Base-by-base conservation (phyloP, 2,329 filamentous ascomycete species). In the Penicillium sp. region DNA sequence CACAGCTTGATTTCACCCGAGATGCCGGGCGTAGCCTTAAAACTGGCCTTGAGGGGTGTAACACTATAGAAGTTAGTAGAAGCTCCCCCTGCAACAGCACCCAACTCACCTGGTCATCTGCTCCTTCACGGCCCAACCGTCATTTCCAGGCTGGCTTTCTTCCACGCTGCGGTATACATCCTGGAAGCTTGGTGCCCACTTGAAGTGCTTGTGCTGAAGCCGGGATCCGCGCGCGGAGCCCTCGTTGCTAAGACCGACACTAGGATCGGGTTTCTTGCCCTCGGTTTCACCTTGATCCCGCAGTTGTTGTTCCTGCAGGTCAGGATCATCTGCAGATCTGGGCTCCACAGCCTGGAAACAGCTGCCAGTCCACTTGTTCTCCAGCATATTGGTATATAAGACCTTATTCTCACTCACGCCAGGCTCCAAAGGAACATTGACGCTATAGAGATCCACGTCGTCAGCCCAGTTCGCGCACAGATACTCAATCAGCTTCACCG, bases 151-250 rank as follows among this genome's bases (percentile, higher is more conserved):
- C 31, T 81, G 79, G 38, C 88, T 86, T 60, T 88, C 84, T 63
- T 92, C 86, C n/a, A 97, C 92, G 62, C 89, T 92, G 69, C 89
- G 85, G 73, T 91, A 91, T 2, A 97, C 91, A 73, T 96, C 92
- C 32, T 84, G 81, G 74, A 97, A 94, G 59, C 85, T 85, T 2
- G 93, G 94, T 45, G 90, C 86, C 94, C 94, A 97, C 75, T 93
- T 95, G 80, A 97, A 97, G 74, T 95, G 90, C 71, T 90, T 91
- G 73, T 96, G 91, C 52, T 79, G 83, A 70, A 91, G 87, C 29
- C 81, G 77, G 39, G 75, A 38, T 64, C 52, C 47, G 29, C 24
- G 43, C 1, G 44, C 13, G 18, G 56, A 39, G 71, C 65, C 61
- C 61, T 70, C 70, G 43, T 68, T 62, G 54, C 22, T 34, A 58